Evolutionary conservation across 768 basidiomycete genomes (phyloP).

Genomic region (Suillus decipiens): DNA sequence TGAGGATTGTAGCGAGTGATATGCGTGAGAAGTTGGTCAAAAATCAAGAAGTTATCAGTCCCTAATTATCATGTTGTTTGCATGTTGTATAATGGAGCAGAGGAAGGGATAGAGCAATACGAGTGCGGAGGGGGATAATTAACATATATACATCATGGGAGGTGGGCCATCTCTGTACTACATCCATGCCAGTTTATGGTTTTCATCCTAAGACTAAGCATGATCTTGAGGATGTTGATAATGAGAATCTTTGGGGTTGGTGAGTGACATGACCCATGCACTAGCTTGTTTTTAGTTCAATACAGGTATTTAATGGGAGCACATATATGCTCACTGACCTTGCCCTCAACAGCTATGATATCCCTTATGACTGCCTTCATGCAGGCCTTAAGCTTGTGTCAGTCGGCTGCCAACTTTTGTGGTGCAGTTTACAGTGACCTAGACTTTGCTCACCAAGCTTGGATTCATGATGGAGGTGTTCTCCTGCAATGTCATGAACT

Average conservation of each 20-base stretch:
- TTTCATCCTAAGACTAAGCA: conserved; percentile 86
- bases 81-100: not conserved
- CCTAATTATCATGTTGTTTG: not conserved
- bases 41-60: not conserved
- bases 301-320: not conserved
- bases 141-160: too few relatives aligned
- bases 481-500: not conserved
- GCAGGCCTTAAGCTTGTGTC: conserved; percentile 45
- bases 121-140: not conserved
- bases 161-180: too few relatives aligned
- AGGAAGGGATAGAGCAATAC: not conserved
- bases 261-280: conserved; percentile 51
- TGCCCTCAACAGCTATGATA: conserved; percentile 39
- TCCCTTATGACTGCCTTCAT: conserved; percentile 49
- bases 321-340: conserved; percentile 21
- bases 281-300: conserved; percentile 5
- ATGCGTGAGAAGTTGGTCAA: not conserved
- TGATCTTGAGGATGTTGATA: conserved; percentile 81
- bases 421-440: conserved; percentile 23
- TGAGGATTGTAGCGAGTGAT: not conserved
- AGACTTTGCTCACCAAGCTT: not conserved
- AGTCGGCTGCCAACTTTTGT: conserved; percentile 48
- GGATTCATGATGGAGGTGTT: not conserved
- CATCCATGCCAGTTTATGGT: conserved; percentile 37
- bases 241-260: conserved; percentile 79